Evolutionary conservation across 805 yeast genomes (phyloP).

Genomic region (Vanderwaltozyma verrucispora): DNA sequence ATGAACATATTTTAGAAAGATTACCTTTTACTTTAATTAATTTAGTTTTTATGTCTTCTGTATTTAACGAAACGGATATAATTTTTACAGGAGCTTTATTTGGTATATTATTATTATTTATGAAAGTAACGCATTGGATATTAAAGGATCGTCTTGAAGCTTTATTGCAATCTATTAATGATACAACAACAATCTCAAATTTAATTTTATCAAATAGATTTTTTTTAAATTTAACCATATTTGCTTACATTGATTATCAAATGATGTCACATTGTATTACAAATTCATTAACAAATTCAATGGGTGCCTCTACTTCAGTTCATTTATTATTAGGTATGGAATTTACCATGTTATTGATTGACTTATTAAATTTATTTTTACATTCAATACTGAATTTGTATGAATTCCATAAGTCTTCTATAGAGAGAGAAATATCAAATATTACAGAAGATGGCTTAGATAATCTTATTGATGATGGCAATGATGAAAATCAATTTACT

Average conservation of each 20-base stretch:
- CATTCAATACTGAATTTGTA: constrained; percentile 32
- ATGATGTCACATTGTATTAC: constrained; percentile 48
- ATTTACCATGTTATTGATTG: constrained; percentile 53
- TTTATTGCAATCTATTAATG: constrained; percentile 35
- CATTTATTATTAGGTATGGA: constrained; percentile 68
- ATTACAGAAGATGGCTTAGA: constrained; percentile 6
- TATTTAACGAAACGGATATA: constrained; percentile 37
- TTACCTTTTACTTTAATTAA: constrained; percentile 56
- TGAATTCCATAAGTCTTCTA: constrained; percentile 34
- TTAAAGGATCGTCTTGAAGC: constrained; percentile 39
- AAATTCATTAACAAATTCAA: constrained; percentile 6
- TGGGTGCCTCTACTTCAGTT: constrained; percentile 36
- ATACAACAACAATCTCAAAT: constrained; percentile 25
- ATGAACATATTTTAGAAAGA: constrained; percentile 61
- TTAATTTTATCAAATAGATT: constrained; percentile 29
- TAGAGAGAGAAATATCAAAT: background rate
- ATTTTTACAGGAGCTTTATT: constrained; percentile 35
- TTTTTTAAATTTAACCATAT: constrained; percentile 34
- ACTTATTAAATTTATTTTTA: constrained; percentile 29
- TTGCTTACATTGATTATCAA: constrained; percentile 41
- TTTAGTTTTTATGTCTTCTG: constrained; percentile 45
- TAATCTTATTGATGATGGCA: constrained; percentile 42
- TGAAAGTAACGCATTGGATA: constrained; percentile 72
- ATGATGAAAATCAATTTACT: constrained; percentile 20
- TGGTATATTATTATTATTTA: constrained; percentile 34